phyloP scores from a whole-genome alignment of 768 basidiomycete species.

The Leccinum subgranulosum region DNA sequence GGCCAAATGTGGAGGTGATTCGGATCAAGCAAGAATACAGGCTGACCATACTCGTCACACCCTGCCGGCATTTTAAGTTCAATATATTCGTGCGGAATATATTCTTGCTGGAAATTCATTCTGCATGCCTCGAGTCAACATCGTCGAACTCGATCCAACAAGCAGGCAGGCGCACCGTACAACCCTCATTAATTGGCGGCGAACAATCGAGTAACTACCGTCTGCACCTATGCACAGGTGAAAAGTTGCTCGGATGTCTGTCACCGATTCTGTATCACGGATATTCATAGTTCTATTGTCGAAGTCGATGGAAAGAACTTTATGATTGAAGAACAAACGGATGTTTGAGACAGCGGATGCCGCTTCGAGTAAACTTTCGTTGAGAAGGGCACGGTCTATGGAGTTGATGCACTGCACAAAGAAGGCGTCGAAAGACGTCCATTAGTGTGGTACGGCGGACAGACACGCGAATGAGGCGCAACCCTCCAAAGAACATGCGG shows the following conservation, averaged over 20 bases:
- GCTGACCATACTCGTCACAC: constrained; percentile 52
- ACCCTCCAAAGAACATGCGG: constrained; percentile 8
- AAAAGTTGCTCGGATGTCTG: constrained; percentile 51
- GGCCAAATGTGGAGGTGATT: constrained; percentile 99
- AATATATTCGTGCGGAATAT: constrained; percentile 94
- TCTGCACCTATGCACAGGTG: constrained; percentile 90
- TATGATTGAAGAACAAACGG: constrained; percentile 75
- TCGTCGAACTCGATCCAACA: constrained; percentile 6
- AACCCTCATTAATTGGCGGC: constrained; percentile 94
- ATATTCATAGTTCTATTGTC: constrained; percentile 54
- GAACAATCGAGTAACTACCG: constrained; percentile 88
- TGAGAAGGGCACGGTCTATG: constrained; percentile 84
- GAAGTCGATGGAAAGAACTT: constrained; percentile 76
- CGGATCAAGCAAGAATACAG: constrained; percentile 83
- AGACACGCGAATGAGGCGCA: constrained; percentile 19
- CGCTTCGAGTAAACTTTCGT: constrained; percentile 79
- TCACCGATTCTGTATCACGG: constrained; percentile 42
- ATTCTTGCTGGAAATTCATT: constrained; percentile 94
- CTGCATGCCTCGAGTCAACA: constrained; percentile 41
- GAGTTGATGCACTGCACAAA: constrained; percentile 83
- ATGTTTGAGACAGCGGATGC: constrained; percentile 62
- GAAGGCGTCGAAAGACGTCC: constrained; percentile 21
- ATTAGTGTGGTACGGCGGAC: constrained; percentile 18
- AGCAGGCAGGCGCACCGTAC: constrained; percentile 59
- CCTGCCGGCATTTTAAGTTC: constrained; percentile 95